Evolutionary conservation across 805 yeast genomes (phyloP).

Genomic region (Helenozyma rhizophorensis): DNA sequence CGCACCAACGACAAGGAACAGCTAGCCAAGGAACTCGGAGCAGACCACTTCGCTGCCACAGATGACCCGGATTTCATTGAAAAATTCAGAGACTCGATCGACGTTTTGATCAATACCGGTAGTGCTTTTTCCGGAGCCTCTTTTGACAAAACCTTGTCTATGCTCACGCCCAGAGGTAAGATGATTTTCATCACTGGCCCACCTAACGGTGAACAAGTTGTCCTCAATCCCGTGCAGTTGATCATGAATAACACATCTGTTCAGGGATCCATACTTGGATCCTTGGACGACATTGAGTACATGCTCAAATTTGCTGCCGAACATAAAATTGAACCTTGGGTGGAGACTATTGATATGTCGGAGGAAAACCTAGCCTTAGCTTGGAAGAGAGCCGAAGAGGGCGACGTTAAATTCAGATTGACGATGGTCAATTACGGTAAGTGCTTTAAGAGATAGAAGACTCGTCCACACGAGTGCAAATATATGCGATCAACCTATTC

Average conservation of each 20-base stretch:
- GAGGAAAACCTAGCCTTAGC: conserved; percentile 14
- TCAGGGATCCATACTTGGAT: conserved; percentile 14
- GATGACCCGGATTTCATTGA: conserved; percentile 18
- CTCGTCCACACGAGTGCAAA: too few relatives aligned
- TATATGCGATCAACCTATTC: too few relatives aligned
- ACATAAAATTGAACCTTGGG: conserved; percentile 16
- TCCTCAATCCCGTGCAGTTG: conserved; percentile 8
- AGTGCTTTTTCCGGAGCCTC: conserved; percentile 16
- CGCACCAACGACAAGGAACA: conserved; percentile 46
- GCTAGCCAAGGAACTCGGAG: conserved; percentile 53
- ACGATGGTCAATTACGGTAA: conserved; percentile 16
- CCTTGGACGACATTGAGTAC: conserved; percentile 12
- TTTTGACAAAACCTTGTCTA: conserved; percentile 10
- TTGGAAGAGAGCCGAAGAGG: conserved; percentile 13
- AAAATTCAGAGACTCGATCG: conserved; percentile 10
- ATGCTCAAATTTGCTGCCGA: conserved; percentile 17
- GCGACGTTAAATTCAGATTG: conserved; percentile 15
- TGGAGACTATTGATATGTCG: conserved; percentile 14
- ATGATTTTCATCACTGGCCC: conserved; percentile 15
- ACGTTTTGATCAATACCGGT: conserved; percentile 13
- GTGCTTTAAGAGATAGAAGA: conserved; percentile 9
- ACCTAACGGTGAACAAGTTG: conserved; percentile 7
- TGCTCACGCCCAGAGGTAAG: conserved; percentile 14
- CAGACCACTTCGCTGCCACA: conserved; percentile 33
- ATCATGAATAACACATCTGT: conserved; percentile 12